phyloP scores from a whole-genome alignment of 2,329 filamentous ascomycete genomes.

The Bertia moriformis region DNA sequence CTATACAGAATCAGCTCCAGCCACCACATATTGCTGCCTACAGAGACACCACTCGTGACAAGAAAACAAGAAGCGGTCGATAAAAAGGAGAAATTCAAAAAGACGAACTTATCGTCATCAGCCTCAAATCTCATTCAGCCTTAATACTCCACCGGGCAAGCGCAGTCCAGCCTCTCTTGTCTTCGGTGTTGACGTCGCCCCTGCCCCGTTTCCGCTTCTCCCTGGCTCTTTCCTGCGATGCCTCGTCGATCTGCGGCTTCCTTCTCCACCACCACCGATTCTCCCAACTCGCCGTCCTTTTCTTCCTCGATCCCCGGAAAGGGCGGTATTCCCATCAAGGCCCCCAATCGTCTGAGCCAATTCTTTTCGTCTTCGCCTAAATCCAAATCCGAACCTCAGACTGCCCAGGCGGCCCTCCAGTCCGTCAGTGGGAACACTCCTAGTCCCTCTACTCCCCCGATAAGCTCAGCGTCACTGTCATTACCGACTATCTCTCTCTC shows the following conservation, averaged over 20 bases:
- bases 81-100: too few relatives aligned
- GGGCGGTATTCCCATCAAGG: conserved; percentile 37
- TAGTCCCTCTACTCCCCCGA: conserved; percentile 41
- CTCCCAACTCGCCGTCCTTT: conserved; percentile 14
- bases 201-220: too few relatives aligned
- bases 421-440: conserved; percentile 41
- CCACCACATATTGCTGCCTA: too few relatives aligned
- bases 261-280: conserved; percentile 32
- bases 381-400: conserved; percentile 36
- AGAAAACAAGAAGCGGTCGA: too few relatives aligned
- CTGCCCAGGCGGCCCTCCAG: conserved; percentile 30
- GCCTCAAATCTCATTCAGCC: too few relatives aligned
- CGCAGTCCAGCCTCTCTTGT: too few relatives aligned
- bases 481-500: conserved; percentile 81
- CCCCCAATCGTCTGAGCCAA: conserved; percentile 62
- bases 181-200: too few relatives aligned
- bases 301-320: conserved; percentile 26
- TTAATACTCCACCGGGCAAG: too few relatives aligned
- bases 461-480: conserved; percentile 60
- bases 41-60: too few relatives aligned
- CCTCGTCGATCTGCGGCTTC: conserved; percentile 43
- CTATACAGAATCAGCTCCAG: too few relatives aligned
- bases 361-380: conserved; percentile 65
- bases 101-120: too few relatives aligned
- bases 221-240: too few relatives aligned